Base-by-base conservation (phyloP, 2,329 filamentous ascomycete species). In the Conoideocrella luteorostrata region DNA sequence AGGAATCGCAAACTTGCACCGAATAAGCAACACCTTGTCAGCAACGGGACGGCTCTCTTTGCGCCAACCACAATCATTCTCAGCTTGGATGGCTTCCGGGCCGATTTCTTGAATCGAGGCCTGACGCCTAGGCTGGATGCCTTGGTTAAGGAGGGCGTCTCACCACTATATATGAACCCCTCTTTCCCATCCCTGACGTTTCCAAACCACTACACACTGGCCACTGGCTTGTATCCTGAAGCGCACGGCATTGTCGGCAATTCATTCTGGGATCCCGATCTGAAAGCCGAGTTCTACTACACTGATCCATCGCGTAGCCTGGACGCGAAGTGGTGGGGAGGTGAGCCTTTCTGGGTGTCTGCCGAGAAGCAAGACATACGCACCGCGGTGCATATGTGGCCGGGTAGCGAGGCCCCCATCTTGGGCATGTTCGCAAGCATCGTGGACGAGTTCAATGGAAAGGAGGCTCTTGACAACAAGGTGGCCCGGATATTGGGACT, bases 181-280 rank as follows among this genome's bases (percentile, higher is more conserved):
- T 94, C 88, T 30, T 98, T 98, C 52, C 93, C 93, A 0, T 95
- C 88, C 18, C 88, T 98, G 36, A 98, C 93, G 0, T 98, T 98
- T 56, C 93, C 93, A 11, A 91, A 97, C 55, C 93, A 97, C 63
- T 96, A 91, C 63, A 96, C 91, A 0, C 71, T 97, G 29, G 88
- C 88, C 1, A 97, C 93, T 0, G 93, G 93, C 0, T 67, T 97
- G 21, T 89, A 97, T 54, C 93, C 93, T 0, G 91, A 97, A 65
- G 84, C 83, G 45, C 93, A 98, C 59, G 93, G 93, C 0, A 75
- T 98, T 4, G 90, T 98, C 1, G 87, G 89, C 5, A 98, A 98
- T 60, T 86, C 80, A 1, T 98, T 98, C 61, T 98, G 87, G 86
- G 93, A 97, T 56, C 86, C 88, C 0, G 69, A 72, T 0, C 60